Evolutionary conservation across 2,329 filamentous ascomycete species (phyloP).

Genomic region (Lecanicillium sp.): DNA sequence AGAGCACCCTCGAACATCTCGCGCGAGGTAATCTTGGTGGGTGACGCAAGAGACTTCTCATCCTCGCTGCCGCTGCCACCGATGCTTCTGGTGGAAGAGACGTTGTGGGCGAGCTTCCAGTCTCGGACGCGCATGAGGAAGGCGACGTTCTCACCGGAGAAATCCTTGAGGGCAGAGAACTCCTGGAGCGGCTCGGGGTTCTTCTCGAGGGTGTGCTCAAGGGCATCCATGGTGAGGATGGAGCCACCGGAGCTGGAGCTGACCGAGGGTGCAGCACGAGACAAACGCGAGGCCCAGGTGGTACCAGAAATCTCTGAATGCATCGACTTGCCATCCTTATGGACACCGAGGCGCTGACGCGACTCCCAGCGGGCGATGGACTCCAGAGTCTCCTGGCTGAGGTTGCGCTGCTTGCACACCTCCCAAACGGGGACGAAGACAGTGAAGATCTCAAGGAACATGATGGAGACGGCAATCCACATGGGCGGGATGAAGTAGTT

Average conservation of each 20-base stretch:
- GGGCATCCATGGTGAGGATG: conserved; percentile 52
- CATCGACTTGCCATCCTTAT: conserved; percentile 27
- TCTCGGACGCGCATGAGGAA: conserved; percentile 54
- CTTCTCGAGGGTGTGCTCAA: conserved; percentile 51
- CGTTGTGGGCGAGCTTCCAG: conserved; percentile 38
- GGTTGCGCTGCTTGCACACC: conserved; percentile 39
- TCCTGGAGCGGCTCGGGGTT: conserved; percentile 53
- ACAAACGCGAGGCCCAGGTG: conserved; percentile 33
- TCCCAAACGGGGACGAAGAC: conserved; percentile 59
- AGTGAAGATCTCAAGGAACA: conserved; percentile 57
- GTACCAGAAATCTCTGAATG: conserved; percentile 27
- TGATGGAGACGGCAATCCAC: conserved; percentile 58
- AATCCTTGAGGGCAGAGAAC: conserved; percentile 57
- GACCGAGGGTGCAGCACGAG: conserved; percentile 27
- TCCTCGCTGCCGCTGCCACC: conserved; percentile 9
- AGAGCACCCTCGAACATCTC: conserved; percentile 52
- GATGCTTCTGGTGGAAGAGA: conserved; percentile 15
- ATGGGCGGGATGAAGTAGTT: conserved; percentile 52
- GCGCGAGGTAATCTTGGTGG: conserved; percentile 32
- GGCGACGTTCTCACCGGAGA: conserved; percentile 63
- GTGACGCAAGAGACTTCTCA: conserved; percentile 10
- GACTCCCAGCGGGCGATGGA: conserved; percentile 44
- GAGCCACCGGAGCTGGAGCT: conserved; percentile 33
- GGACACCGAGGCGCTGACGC: conserved; percentile 25
- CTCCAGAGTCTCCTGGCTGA: conserved; percentile 42